These are phyloP conservation scores for Toxoplasma gondii DNA, from an alignment of 169 alveolate genomes.

Conservation along the genomic window DNA sequence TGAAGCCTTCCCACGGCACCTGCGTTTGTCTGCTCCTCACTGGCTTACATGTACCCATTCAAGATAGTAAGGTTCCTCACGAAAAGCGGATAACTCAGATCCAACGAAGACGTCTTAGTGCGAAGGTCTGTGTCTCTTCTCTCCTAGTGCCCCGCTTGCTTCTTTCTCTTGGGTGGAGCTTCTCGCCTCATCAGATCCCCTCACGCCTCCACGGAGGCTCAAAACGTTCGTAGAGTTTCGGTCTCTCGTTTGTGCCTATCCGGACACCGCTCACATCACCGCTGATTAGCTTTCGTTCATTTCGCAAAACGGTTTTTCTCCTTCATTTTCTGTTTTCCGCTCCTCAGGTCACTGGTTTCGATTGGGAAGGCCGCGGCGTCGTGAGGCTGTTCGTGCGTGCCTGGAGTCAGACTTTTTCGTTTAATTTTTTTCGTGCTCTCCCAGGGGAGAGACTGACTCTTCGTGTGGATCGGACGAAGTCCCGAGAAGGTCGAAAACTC, in stretches of 20 bases:
- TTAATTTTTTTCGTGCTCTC: conserved; percentile 20
- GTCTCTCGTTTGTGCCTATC: no score
- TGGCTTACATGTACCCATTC: no score
- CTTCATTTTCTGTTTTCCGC: neutral
- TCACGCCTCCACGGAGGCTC: neutral
- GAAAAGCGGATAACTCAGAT: no score
- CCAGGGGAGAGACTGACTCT: conserved; percentile 36
- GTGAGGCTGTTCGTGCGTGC: conserved; percentile 40
- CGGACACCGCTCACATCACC: no score
- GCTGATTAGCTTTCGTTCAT: no score
- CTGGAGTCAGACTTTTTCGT: neutral
- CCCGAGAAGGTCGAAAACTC: neutral
- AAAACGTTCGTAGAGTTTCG: no score
- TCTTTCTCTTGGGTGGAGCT: neutral
- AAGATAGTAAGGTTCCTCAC: no score
- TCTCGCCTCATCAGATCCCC: neutral
- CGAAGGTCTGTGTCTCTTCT: no score
- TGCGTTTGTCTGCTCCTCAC: neutral
- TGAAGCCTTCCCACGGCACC: neutral
- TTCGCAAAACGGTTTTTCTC: no score
- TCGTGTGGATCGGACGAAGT: neutral
- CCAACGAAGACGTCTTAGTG: no score
- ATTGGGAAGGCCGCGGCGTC: conserved; percentile 45
- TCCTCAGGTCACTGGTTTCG: conserved; percentile 3
- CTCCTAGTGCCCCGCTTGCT: neutral